Evolutionary conservation across 1,284 basidiomycete genomes (phyloP).

Genomic region (Puccinia polysora): DNA sequence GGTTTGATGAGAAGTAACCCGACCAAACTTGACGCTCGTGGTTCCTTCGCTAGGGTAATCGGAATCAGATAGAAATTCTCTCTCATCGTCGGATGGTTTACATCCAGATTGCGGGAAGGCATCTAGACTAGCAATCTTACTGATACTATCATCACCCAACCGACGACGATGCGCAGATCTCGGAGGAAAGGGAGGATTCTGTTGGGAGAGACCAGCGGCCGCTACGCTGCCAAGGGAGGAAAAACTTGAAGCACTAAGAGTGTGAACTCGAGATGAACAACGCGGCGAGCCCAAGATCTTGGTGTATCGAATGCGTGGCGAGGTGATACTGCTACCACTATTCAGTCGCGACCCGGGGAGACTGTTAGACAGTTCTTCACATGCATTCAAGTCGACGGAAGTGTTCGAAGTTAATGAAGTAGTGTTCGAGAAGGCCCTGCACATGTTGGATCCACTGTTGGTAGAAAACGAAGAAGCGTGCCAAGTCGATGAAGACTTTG

Average conservation of each 20-base stretch:
- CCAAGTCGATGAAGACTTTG: constrained; percentile 28
- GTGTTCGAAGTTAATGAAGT: constrained; percentile 37
- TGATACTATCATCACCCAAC: constrained; percentile 6
- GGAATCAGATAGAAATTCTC: constrained; percentile 21
- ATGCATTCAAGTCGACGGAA: constrained; percentile 16
- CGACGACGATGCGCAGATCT: neutral
- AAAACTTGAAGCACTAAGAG: constrained; percentile 38
- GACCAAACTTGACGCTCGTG: constrained; percentile 4
- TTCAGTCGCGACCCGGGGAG: constrained; percentile 2
- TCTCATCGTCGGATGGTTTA: constrained; percentile 21
- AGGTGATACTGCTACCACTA: constrained; percentile 13
- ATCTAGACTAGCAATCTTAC: constrained; percentile 1
- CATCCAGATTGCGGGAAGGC: neutral
- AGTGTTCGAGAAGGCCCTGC: constrained; percentile 4
- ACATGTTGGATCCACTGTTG: constrained; percentile 3
- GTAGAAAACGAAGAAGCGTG: constrained; percentile 36
- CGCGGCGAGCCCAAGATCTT: constrained; percentile 37
- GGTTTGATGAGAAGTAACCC: constrained; percentile 11
- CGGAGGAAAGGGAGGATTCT: neutral
- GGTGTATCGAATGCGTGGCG: constrained; percentile 34
- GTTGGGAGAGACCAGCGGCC: constrained; percentile 1
- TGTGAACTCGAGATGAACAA: constrained; percentile 12
- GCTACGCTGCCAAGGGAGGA: constrained; percentile 23
- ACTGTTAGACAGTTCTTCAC: constrained; percentile 7
- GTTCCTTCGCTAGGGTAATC: constrained; percentile 9